phyloP scores from a whole-genome alignment of 2,329 filamentous ascomycete species.

The Monilinia fructicola region DNA sequence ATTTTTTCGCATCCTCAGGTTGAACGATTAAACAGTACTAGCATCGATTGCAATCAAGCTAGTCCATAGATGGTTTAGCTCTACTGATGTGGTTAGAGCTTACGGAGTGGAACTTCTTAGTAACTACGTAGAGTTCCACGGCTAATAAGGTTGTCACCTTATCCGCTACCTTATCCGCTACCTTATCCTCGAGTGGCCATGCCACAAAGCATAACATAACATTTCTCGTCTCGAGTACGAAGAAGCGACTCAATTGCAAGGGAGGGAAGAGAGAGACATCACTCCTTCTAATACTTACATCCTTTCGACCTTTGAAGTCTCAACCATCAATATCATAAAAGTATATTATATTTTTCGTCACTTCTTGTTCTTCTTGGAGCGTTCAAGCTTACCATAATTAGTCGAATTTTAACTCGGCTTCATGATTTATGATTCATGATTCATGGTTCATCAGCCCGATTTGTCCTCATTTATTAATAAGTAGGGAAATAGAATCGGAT shows the following conservation, averaged over 20 bases:
- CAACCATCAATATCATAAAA: not conserved
- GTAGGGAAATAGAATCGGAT: not conserved
- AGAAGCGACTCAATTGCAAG: no score
- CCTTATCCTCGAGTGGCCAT: not conserved
- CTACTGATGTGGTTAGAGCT: no score
- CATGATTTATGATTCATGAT: no score
- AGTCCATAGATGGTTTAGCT: not conserved
- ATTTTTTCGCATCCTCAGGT: not conserved
- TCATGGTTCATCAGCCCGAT: not conserved
- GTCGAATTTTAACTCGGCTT: not conserved
- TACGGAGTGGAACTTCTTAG: no score
- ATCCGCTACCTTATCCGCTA: conserved; percentile 1
- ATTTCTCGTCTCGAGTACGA: conserved; percentile 5
- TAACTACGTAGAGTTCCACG: no score
- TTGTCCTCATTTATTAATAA: not conserved
- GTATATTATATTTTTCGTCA: not conserved
- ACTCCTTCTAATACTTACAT: no score
- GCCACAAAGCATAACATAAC: not conserved
- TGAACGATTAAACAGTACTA: not conserved
- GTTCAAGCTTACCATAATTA: no score
- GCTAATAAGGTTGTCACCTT: not conserved
- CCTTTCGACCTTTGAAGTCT: not conserved
- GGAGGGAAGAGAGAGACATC: not conserved
- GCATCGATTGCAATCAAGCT: not conserved
- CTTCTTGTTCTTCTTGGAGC: not conserved